Evolutionary conservation across 2,329 filamentous ascomycete species (phyloP).

Genomic region (Bipolaris bicolor): DNA sequence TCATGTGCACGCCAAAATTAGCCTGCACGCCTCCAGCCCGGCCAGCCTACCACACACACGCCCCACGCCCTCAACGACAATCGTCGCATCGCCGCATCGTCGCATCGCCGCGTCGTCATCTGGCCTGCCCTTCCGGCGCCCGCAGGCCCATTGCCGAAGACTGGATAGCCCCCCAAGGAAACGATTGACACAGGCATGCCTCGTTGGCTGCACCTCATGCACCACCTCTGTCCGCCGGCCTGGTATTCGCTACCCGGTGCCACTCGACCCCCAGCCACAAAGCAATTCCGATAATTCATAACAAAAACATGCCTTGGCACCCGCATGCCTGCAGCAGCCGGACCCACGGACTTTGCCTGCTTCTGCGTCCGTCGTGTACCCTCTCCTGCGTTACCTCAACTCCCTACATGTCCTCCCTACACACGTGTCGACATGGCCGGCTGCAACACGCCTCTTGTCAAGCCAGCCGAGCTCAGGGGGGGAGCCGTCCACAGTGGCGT

Average conservation of each 20-base stretch:
- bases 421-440: not conserved
- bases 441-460: not conserved
- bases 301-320: not conserved
- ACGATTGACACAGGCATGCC: too few species aligned
- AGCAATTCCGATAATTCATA: not conserved
- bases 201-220: not conserved
- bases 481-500: slow-evolving; percentile 15
- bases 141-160: slow-evolving; percentile 9
- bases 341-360: too few species aligned
- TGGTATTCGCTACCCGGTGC: too few species aligned
- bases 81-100: not conserved
- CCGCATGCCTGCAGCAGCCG: not conserved
- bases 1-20: slow-evolving; percentile 23
- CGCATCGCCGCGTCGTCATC: not conserved
- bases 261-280: too few species aligned
- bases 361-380: too few species aligned
- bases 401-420: too few species aligned
- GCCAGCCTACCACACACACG: not conserved
- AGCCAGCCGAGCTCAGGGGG: slow-evolving; percentile 12
- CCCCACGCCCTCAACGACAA: not conserved
- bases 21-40: not conserved
- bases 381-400: too few species aligned
- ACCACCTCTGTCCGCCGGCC: not conserved
- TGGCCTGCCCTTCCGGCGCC: not conserved
- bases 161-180: slow-evolving; percentile 17